Percentiles rank a stretch among this genome's conserved stretches.
Conservation (phyloP, 805 yeast species). For the Suhomyces pyralidae region DNA sequence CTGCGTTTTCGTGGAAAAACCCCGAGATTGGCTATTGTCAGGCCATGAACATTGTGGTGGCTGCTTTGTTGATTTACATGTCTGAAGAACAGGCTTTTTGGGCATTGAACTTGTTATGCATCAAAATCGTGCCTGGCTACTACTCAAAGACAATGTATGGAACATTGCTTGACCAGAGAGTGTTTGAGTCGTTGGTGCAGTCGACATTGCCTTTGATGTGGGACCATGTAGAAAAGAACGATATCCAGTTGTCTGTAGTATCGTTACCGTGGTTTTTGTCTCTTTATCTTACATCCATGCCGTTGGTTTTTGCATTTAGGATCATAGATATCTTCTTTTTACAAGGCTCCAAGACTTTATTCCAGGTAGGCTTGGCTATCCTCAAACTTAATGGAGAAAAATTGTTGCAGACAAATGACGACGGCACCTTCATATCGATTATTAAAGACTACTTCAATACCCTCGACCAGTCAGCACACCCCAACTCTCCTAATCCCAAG, state of each 20-base stretch:
- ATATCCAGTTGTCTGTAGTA: constrained; percentile 88
- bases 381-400: constrained; percentile 84
- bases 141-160: constrained; percentile 98
- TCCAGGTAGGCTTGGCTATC: constrained; percentile 93
- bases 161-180: constrained; percentile 87
- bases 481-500: constrained; percentile 61
- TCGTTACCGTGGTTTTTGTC: constrained; percentile 96
- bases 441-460: constrained; percentile 78
- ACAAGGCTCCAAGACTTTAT: constrained; percentile 84
- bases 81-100: constrained; percentile 98
- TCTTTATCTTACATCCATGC: constrained; percentile 88
- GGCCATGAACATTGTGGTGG: constrained; percentile 94
- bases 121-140: constrained; percentile 87
- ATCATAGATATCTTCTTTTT: constrained; percentile 86
- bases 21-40: constrained; percentile 98
- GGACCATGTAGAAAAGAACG: constrained; percentile 73
- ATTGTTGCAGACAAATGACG: constrained; percentile 76
- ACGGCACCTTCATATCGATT: constrained; percentile 84
- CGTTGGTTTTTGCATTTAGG: constrained; percentile 87
- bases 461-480: constrained; percentile 76
- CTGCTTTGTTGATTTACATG: constrained; percentile 76
- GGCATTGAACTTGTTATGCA: constrained; percentile 80
- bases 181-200: constrained; percentile 85
- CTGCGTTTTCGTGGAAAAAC: constrained; percentile 95
- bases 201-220: constrained; percentile 86